Evolutionary conservation across 2,329 filamentous ascomycete genomes (phyloP).

Genomic region (Juglanconis oblonga): DNA sequence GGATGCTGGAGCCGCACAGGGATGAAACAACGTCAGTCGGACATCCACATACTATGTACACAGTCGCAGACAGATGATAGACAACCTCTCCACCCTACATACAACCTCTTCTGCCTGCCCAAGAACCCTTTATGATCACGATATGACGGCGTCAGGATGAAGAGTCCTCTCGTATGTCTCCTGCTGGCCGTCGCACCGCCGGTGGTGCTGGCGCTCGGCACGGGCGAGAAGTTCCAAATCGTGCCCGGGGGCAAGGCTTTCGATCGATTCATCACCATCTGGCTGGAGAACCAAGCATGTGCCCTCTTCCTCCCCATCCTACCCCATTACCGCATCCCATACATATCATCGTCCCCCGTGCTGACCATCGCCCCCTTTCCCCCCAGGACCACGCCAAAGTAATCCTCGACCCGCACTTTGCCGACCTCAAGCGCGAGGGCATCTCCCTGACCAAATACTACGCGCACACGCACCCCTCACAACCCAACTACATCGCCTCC

Average conservation of each 20-base stretch:
- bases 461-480: slow-evolving; percentile 67
- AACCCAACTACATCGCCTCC: slow-evolving; percentile 73
- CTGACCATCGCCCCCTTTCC: neutral
- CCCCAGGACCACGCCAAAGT: slow-evolving; percentile 42
- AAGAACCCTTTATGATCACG: neutral
- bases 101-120: too few relatives aligned
- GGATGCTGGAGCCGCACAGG: too few relatives aligned
- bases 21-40: too few relatives aligned
- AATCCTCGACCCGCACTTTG: slow-evolving; percentile 35
- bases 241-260: slow-evolving; percentile 35
- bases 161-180: neutral
- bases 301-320: too few relatives aligned
- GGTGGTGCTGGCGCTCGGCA: slow-evolving; percentile 9
- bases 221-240: slow-evolving; percentile 20
- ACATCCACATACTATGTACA: too few relatives aligned
- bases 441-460: slow-evolving; percentile 50
- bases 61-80: too few relatives aligned
- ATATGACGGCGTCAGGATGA: slow-evolving; percentile 6
- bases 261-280: slow-evolving; percentile 42
- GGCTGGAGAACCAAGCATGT: slow-evolving; percentile 42
- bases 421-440: slow-evolving; percentile 39
- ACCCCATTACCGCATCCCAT: neutral
- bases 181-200: slow-evolving; percentile 2
- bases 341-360: neutral
- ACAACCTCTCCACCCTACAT: too few relatives aligned